Conservation (phyloP, 257 asterid species). For the Solanum piurae region DNA sequence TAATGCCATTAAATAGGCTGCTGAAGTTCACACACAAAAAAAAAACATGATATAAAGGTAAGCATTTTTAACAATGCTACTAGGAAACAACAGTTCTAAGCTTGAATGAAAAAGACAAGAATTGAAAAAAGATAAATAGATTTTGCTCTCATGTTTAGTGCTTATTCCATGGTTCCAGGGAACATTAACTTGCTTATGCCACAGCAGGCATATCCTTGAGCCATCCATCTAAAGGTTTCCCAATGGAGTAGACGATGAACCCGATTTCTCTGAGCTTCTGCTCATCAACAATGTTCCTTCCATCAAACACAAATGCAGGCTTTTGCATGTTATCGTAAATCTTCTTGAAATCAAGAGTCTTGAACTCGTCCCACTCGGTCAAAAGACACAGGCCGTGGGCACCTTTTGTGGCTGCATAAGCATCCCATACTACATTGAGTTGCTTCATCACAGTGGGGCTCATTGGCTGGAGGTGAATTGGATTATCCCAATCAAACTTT, state of each 20-base stretch:
- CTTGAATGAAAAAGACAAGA: background rate
- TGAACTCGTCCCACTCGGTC: slow-evolving; percentile 43
- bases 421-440: slow-evolving; percentile 31
- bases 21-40: background rate
- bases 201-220: slow-evolving; percentile 17
- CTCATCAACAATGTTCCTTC: slow-evolving; percentile 10
- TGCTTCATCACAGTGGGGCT: slow-evolving; percentile 32
- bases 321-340: slow-evolving; percentile 35
- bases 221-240: slow-evolving; percentile 26
- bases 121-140: background rate
- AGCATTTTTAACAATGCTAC: background rate
- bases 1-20: background rate
- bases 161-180: background rate
- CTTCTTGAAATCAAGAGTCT: slow-evolving; percentile 23
- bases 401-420: slow-evolving; percentile 29
- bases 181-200: background rate
- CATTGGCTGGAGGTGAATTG: slow-evolving; percentile 34
- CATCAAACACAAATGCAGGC: slow-evolving; percentile 35
- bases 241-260: slow-evolving; percentile 25
- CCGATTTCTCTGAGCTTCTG: slow-evolving; percentile 21
- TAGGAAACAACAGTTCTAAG: background rate
- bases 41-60: background rate
- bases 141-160: background rate
- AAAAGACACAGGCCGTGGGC: slow-evolving; percentile 37
- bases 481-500: slow-evolving; percentile 43